Conservation (phyloP, 257 asterid species). For the Osmanthus fragrans region DNA sequence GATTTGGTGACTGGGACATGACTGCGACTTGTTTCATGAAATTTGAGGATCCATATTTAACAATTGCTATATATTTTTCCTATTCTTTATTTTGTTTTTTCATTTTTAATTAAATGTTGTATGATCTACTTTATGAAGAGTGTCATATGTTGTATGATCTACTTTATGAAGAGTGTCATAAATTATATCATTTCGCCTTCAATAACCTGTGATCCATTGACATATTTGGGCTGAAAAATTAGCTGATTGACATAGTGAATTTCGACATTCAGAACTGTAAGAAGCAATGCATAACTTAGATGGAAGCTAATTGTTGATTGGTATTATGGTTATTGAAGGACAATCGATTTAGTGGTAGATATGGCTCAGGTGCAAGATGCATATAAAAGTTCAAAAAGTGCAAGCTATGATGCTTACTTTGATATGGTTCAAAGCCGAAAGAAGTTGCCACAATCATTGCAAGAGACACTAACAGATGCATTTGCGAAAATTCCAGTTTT, state of each 20-base stretch:
- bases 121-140: not conserved
- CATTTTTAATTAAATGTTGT: not conserved
- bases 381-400: conserved; percentile 15
- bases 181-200: not conserved
- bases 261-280: not conserved
- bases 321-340: not conserved
- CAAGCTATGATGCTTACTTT: conserved; percentile 74
- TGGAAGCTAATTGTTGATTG: not conserved
- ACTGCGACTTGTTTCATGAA: not conserved
- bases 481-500: conserved; percentile 72
- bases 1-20: not conserved
- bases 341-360: not conserved
- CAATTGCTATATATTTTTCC: not conserved
- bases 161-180: not conserved
- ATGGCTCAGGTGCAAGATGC: too few species aligned
- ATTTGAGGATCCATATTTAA: not conserved
- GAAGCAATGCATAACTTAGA: not conserved
- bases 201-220: too few species aligned
- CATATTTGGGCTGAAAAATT: not conserved
- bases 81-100: not conserved
- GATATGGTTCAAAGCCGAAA: conserved; percentile 68
- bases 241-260: not conserved
- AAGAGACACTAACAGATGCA: conserved; percentile 65
- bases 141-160: not conserved
- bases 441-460: conserved; percentile 55